Conservation (phyloP, 169 alveolate genomes). For the Plasmodium falciparum region DNA sequence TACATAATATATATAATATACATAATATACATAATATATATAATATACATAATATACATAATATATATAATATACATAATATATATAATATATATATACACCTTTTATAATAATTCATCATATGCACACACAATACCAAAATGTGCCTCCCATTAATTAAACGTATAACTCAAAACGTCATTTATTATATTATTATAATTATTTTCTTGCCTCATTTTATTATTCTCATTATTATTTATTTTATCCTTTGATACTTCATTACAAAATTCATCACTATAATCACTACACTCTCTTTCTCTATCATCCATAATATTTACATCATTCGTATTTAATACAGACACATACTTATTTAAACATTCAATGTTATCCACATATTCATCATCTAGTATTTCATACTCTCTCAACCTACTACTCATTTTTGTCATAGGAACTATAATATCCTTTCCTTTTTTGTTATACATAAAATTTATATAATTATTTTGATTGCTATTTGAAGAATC, state of each 20-base stretch:
- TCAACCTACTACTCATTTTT: neutral
- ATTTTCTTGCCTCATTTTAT: neutral
- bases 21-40: too few species aligned
- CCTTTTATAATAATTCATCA: too few species aligned
- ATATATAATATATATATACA: too few species aligned
- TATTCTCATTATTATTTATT: neutral
- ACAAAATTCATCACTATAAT: slow-evolving; percentile 25
- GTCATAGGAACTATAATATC: too few species aligned
- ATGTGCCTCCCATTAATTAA: neutral
- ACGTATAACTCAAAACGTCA: slow-evolving; percentile 36
- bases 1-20: too few species aligned
- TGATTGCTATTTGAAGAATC: too few species aligned
- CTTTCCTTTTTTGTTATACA: too few species aligned
- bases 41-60: too few species aligned
- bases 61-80: too few species aligned
- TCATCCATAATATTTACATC: slow-evolving; percentile 19
- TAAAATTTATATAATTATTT: too few species aligned
- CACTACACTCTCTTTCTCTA: slow-evolving; percentile 32
- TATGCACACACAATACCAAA: too few species aligned
- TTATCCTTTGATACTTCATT: neutral
- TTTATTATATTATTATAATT: slow-evolving; percentile 10
- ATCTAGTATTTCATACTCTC: neutral
- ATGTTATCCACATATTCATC: slow-evolving; percentile 1
- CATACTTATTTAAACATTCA: slow-evolving; percentile 12
- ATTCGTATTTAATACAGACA: slow-evolving; percentile 39